Evolutionary conservation across 257 asterid genomes (phyloP).

Genomic region (Leptodermis oblonga): DNA sequence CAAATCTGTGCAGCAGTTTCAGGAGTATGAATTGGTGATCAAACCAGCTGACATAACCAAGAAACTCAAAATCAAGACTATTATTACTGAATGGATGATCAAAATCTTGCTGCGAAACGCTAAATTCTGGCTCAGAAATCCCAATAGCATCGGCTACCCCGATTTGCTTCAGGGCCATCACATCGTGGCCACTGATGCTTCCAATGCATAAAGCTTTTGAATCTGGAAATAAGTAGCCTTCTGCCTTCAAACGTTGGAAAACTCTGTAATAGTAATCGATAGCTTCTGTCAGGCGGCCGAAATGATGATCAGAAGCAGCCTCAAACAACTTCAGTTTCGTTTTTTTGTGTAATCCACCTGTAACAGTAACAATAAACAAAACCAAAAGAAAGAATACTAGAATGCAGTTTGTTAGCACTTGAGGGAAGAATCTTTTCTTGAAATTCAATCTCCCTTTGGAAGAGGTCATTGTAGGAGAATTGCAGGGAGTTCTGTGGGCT

Average conservation of each 20-base stretch:
- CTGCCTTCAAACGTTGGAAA: constrained; percentile 1
- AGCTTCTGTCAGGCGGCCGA: not conserved
- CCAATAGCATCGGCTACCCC: constrained; percentile 10
- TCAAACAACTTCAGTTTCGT: not conserved
- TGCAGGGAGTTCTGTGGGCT: not conserved
- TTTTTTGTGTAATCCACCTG: not conserved
- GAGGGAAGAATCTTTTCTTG: not conserved
- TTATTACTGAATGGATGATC: constrained; percentile 8
- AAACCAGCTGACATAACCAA: constrained; percentile 3
- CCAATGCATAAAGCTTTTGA: constrained; percentile 17
- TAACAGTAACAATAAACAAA: not conserved
- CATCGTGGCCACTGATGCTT: constrained; percentile 5
- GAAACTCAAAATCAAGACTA: constrained; percentile 14
- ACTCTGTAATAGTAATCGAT: not conserved
- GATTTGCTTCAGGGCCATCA: constrained; percentile 3
- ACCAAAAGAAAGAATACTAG: not conserved
- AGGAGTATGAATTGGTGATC: not conserved
- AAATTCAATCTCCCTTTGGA: not conserved
- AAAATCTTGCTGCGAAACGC: not conserved
- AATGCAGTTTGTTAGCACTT: not conserved
- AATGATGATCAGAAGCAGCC: not conserved
- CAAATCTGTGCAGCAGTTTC: constrained; percentile 11
- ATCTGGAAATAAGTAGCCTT: constrained; percentile 1
- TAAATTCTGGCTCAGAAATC: constrained; percentile 2
- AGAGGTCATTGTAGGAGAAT: not conserved